Percentiles rank a stretch among this genome's conserved stretches.
phyloP scores from a whole-genome alignment of 2,329 filamentous ascomycete genomes.

The Penicillium paneum region DNA sequence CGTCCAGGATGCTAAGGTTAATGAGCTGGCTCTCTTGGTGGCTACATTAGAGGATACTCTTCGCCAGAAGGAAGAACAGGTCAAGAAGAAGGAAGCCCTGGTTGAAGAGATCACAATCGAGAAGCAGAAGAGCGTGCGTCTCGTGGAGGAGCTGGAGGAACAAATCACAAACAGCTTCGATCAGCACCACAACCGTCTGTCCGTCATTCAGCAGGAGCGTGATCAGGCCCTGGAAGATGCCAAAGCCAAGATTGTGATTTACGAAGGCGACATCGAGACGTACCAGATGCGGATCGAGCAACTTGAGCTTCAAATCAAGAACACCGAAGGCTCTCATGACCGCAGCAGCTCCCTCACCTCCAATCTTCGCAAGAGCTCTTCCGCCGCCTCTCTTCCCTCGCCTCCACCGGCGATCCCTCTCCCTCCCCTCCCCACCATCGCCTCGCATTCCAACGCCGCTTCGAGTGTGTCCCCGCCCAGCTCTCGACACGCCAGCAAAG shows the following conservation, averaged over 20 bases:
- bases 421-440: constrained; percentile 73
- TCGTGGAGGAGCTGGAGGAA: constrained; percentile 95
- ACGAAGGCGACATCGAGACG: constrained; percentile 66
- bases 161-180: constrained; percentile 95
- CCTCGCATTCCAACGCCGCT: constrained; percentile 50
- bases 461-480: constrained; percentile 57
- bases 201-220: constrained; percentile 72
- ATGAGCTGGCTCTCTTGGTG: constrained; percentile 52
- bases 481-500: constrained; percentile 76
- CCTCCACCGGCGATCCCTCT: constrained; percentile 95
- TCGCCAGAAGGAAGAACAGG: constrained; percentile 42
- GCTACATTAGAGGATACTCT: constrained; percentile 47
- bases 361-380: constrained; percentile 78
- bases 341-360: constrained; percentile 60
- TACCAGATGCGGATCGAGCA: constrained; percentile 56
- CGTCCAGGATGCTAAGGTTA: constrained; percentile 57
- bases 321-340: constrained; percentile 47
- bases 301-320: constrained; percentile 59
- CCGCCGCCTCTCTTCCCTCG: constrained; percentile 80
- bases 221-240: constrained; percentile 75
- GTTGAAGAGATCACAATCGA: constrained; percentile 54
- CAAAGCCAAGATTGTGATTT: constrained; percentile 59
- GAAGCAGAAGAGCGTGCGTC: constrained; percentile 86
- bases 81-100: constrained; percentile 47
- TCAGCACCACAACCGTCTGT: constrained; percentile 88